Conservation (phyloP, 148 eudicot species). For the Suaeda aralocaspica region DNA sequence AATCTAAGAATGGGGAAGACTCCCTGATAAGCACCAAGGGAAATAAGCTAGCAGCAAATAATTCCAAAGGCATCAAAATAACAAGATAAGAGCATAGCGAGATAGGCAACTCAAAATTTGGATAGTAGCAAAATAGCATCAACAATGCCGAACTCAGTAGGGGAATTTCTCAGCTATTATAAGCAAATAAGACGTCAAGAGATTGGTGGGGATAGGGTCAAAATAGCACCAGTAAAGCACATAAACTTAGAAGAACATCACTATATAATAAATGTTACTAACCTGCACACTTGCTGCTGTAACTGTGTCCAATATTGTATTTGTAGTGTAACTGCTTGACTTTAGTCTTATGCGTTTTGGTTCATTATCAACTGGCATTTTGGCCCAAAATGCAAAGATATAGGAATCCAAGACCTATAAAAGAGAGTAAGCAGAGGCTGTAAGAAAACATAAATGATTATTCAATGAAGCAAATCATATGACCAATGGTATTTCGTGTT, state of each 20-base stretch:
- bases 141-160: neutral
- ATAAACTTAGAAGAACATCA: neutral
- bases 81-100: no score
- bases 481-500: neutral
- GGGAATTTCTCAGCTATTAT: neutral
- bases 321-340: slow-evolving; percentile 80
- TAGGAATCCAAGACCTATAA: slow-evolving; percentile 74
- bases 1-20: neutral
- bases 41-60: no score
- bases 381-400: slow-evolving; percentile 92
- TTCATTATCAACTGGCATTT: slow-evolving; percentile 60
- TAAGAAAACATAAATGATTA: neutral
- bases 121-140: no score
- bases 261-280: neutral
- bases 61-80: neutral
- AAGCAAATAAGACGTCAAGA: neutral
- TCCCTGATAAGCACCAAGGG: neutral
- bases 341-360: slow-evolving; percentile 77
- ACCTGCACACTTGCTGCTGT: slow-evolving; percentile 97
- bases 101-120: neutral
- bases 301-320: slow-evolving; percentile 69
- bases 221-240: neutral
- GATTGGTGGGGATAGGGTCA: neutral
- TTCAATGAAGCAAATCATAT: neutral
- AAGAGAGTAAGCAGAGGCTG: slow-evolving; percentile 4